These are phyloP conservation scores for Ascosphaera acerosa DNA, from an alignment of 2,329 filamentous ascomycete species.

Conservation along the genomic window DNA sequence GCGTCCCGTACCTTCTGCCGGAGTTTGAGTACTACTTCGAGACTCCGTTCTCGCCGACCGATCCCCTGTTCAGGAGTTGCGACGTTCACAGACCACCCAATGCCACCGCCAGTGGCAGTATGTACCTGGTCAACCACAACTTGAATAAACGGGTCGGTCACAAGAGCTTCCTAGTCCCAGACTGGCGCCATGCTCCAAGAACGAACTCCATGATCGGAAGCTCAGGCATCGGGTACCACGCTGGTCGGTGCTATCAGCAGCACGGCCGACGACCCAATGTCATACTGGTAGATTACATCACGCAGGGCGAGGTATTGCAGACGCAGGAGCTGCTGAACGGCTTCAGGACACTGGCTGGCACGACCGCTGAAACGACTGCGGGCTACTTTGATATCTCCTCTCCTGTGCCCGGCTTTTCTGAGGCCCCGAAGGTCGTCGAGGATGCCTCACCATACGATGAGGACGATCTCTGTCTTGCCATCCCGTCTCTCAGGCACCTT, in stretches of 20 bases:
- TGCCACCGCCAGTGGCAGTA: constrained; percentile 15
- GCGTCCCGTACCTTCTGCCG: constrained; percentile 19
- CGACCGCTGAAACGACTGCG: too few relatives aligned
- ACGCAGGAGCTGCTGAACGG: constrained; percentile 19
- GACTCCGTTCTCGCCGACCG: constrained; percentile 19
- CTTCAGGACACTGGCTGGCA: too few relatives aligned
- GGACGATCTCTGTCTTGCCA: background rate
- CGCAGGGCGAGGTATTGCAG: constrained; percentile 19
- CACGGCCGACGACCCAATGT: constrained; percentile 19
- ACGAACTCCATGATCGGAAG: constrained; percentile 20
- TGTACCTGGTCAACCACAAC: constrained; percentile 26
- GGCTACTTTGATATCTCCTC: too few relatives aligned
- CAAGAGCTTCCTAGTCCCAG: constrained; percentile 19
- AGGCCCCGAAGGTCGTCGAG: too few relatives aligned
- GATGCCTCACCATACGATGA: background rate
- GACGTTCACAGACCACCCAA: constrained; percentile 19
- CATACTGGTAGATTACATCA: constrained; percentile 22
- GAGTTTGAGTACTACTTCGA: constrained; percentile 23
- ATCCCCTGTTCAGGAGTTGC: constrained; percentile 18
- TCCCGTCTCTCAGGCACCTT: background rate
- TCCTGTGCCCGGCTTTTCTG: too few relatives aligned
- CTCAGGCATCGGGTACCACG: constrained; percentile 21
- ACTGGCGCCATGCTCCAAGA: constrained; percentile 13
- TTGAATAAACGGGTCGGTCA: constrained; percentile 20
- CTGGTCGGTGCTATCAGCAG: constrained; percentile 13